Conservation (phyloP, 306 rosid species). For the Malus asiatica region DNA sequence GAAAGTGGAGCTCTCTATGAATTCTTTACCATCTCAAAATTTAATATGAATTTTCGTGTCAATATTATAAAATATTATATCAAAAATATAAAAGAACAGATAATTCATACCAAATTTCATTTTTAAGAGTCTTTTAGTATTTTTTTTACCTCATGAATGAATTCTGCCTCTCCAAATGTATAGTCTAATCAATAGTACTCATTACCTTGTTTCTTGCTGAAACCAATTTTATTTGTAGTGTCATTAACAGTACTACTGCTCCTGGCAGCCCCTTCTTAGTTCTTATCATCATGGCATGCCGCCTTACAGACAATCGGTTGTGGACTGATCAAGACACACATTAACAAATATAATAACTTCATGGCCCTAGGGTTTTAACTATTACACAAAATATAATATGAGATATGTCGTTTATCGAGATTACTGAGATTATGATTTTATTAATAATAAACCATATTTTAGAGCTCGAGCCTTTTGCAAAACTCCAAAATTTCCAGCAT, state of each 20-base stretch:
- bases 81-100: no score
- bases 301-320: background rate
- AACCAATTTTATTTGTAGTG: background rate
- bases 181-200: background rate
- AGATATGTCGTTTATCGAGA: background rate
- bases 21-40: accelerated
- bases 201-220: background rate
- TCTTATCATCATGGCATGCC: background rate
- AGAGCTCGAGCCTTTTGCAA: conserved; percentile 1
- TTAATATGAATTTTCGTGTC: no score
- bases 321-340: background rate
- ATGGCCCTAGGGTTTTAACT: conserved; percentile 7
- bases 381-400: background rate
- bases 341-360: background rate
- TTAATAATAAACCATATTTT: background rate
- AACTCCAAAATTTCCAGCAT: conserved; percentile 23
- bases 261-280: background rate
- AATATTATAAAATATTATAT: no score
- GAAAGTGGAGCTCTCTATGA: accelerated
- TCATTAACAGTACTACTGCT: background rate
- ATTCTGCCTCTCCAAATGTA: background rate
- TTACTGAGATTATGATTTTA: conserved; percentile 1
- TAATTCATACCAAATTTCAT: no score
- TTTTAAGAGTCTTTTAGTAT: no score
- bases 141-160: background rate